These are phyloP conservation scores for Picochlorum sp. DNA, from an alignment of 139 green algal genomes.

Conservation along the genomic window DNA sequence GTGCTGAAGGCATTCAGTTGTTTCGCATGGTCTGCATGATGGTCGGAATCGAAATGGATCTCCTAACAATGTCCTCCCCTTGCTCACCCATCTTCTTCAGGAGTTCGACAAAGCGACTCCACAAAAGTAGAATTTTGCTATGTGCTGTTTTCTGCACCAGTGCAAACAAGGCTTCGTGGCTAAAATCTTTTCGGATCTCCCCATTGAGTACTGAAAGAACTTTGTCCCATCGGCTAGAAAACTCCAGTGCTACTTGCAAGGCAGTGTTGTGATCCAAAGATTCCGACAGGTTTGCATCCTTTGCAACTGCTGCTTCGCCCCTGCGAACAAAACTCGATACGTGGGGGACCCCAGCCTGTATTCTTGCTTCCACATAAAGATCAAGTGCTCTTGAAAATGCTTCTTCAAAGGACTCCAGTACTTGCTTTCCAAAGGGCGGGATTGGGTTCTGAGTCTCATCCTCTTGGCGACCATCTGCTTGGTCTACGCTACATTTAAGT, in stretches of 20 bases:
- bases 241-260: slow-evolving; percentile 53
- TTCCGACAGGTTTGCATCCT: slow-evolving; percentile 38
- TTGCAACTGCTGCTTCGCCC: slow-evolving; percentile 14
- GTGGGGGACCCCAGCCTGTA: slow-evolving; percentile 28
- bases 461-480: neutral
- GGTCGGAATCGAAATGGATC: slow-evolving; percentile 82
- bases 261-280: slow-evolving; percentile 40
- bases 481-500: slow-evolving; percentile 25
- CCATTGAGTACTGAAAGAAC: slow-evolving; percentile 72
- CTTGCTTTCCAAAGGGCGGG: slow-evolving; percentile 30
- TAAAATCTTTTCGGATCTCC: slow-evolving; percentile 65
- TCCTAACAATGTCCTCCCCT: slow-evolving; percentile 53
- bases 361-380: slow-evolving; percentile 79
- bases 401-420: slow-evolving; percentile 77
- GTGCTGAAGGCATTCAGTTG: too few relatives aligned
- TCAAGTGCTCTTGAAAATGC: slow-evolving; percentile 49
- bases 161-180: slow-evolving; percentile 29
- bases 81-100: slow-evolving; percentile 66
- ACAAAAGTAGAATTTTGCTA: slow-evolving; percentile 91
- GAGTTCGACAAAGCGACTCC: slow-evolving; percentile 87
- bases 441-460: neutral
- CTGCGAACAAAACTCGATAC: slow-evolving; percentile 27
- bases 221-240: slow-evolving; percentile 61
- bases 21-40: slow-evolving; percentile 86
- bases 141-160: slow-evolving; percentile 82